Percentiles rank a stretch among this genome's conserved stretches.
phyloP scores from a whole-genome alignment of 805 yeast genomes.

The Cyberlindnera subsufficiens region DNA sequence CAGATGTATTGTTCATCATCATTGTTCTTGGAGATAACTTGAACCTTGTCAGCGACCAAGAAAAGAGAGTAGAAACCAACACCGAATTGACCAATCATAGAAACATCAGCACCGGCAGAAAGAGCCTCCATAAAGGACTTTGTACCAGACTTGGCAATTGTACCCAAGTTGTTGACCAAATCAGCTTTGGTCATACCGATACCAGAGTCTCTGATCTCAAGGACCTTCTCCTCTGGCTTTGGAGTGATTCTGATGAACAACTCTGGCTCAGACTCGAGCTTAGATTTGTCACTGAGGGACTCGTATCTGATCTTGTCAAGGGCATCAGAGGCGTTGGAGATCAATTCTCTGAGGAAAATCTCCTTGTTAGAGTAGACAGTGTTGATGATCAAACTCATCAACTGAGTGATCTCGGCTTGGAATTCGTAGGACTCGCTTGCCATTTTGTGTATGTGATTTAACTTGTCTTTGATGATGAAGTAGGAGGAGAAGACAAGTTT shows the following conservation, averaged over 20 bases:
- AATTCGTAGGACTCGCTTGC: slow-evolving; percentile 82
- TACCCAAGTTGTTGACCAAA: slow-evolving; percentile 97
- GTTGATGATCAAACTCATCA: slow-evolving; percentile 99
- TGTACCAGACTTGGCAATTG: slow-evolving; percentile 99
- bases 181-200: slow-evolving; percentile 99
- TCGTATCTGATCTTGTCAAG: slow-evolving; percentile 97
- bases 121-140: slow-evolving; percentile 99
- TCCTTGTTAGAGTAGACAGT: slow-evolving; percentile 99
- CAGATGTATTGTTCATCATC: slow-evolving; percentile 99
- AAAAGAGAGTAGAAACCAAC: slow-evolving; percentile 99
- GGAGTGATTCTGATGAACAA: slow-evolving; percentile 97
- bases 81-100: slow-evolving; percentile 99
- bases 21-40: slow-evolving; percentile 96
- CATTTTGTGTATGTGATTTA: slow-evolving; percentile 6
- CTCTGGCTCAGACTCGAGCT: slow-evolving; percentile 92
- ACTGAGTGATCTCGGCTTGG: slow-evolving; percentile 99
- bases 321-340: slow-evolving; percentile 99
- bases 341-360: slow-evolving; percentile 97
- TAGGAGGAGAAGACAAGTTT: too few relatives aligned
- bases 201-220: slow-evolving; percentile 99
- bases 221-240: slow-evolving; percentile 85
- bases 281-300: slow-evolving; percentile 86
- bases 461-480: not conserved
- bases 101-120: slow-evolving; percentile 98
- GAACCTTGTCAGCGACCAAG: slow-evolving; percentile 98